Evolutionary conservation across 2,329 filamentous ascomycete genomes (phyloP).

Genomic region (Fonsecaea monophora): DNA sequence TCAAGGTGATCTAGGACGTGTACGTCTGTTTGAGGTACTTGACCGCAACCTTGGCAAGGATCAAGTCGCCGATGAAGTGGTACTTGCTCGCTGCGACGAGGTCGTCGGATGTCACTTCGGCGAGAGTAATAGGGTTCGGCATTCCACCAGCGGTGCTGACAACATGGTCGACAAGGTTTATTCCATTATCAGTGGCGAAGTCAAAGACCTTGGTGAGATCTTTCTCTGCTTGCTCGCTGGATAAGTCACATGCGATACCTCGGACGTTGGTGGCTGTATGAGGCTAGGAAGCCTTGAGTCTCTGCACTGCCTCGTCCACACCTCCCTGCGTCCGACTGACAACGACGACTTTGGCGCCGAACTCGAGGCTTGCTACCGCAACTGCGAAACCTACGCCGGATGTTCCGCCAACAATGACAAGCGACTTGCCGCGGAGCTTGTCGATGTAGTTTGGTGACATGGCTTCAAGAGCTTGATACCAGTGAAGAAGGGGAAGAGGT

Average conservation of each 20-base stretch:
- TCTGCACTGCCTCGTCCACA: constrained; percentile 48
- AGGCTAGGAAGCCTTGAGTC: too few species aligned
- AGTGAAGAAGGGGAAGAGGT: too few species aligned
- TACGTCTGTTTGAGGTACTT: constrained; percentile 45
- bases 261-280: constrained; percentile 2
- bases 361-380: constrained; percentile 60
- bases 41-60: constrained; percentile 51
- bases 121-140: constrained; percentile 41
- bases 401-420: constrained; percentile 61
- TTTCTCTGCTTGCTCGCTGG: constrained; percentile 43
- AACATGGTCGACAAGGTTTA: constrained; percentile 56
- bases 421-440: constrained; percentile 54
- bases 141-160: constrained; percentile 59
- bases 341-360: constrained; percentile 60
- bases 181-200: constrained; percentile 41
- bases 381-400: constrained; percentile 61
- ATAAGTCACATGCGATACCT: constrained; percentile 59
- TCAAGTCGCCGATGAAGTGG: constrained; percentile 46
- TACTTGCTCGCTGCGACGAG: constrained; percentile 43
- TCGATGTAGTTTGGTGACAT: constrained; percentile 35
- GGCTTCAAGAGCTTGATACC: too few species aligned
- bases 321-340: constrained; percentile 56
- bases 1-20: constrained; percentile 50
- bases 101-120: constrained; percentile 41
- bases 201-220: constrained; percentile 55